Evolutionary conservation across 208 protist genomes (phyloP).

Genomic region (Histomonas meleagridis): DNA sequence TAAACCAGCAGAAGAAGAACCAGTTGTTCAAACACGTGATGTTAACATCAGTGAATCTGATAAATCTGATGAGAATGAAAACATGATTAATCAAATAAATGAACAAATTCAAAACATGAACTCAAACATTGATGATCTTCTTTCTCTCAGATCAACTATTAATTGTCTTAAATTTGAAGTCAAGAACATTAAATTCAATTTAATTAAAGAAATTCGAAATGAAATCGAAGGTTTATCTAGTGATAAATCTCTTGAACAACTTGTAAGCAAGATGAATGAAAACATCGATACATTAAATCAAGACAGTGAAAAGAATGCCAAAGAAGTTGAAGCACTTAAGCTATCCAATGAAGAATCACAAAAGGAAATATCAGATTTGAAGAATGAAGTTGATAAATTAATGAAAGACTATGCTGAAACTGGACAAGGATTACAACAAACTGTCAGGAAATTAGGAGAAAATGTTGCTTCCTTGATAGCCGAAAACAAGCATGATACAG

Average conservation of each 20-base stretch:
- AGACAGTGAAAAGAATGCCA: not conserved
- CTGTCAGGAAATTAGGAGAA: not conserved
- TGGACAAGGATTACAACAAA: not conserved
- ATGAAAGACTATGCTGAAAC: not conserved
- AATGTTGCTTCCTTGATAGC: not conserved
- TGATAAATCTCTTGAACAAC: not conserved
- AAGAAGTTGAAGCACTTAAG: not conserved
- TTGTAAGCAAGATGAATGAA: not conserved
- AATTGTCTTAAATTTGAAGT: not conserved
- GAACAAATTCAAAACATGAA: not conserved
- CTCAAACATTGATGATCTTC: not conserved
- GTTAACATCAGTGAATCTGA: no score
- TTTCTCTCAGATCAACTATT: no score
- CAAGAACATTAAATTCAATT: not conserved
- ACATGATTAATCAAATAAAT: not conserved
- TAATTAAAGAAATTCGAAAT: not conserved
- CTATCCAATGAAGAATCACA: not conserved
- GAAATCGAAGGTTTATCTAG: not conserved
- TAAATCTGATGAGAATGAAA: no score
- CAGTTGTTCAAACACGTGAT: no score
- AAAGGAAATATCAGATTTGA: not conserved
- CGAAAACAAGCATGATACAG: not conserved
- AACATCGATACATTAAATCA: not conserved
- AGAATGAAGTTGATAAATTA: not conserved
- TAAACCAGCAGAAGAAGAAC: no score